phyloP scores from a whole-genome alignment of 305 asterid species.

The Fraxinus ornus region DNA sequence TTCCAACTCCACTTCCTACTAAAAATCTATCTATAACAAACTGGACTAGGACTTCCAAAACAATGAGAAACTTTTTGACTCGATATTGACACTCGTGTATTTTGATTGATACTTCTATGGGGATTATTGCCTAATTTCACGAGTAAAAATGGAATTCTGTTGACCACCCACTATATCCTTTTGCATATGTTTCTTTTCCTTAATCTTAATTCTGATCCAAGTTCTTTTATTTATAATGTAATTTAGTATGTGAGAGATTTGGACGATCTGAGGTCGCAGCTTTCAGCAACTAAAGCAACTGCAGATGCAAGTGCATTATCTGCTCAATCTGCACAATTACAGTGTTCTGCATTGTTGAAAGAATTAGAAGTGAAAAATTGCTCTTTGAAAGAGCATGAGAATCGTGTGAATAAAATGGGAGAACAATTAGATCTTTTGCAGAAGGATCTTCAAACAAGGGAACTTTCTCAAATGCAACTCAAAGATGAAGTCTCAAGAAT shows the following conservation, averaged over 20 bases:
- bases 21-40: not conserved
- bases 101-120: not conserved
- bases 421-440: slow-evolving; percentile 76
- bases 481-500: slow-evolving; percentile 76
- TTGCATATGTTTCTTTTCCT: not conserved
- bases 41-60: not conserved
- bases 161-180: not conserved
- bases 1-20: not conserved
- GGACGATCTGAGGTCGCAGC: slow-evolving; percentile 68
- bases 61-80: not conserved
- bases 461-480: slow-evolving; percentile 68
- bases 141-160: not conserved
- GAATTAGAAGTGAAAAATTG: slow-evolving; percentile 65
- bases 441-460: slow-evolving; percentile 73
- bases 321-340: slow-evolving; percentile 76
- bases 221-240: not conserved
- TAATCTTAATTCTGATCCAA: not conserved
- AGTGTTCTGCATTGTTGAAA: slow-evolving; percentile 60
- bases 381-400: slow-evolving; percentile 69
- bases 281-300: slow-evolving; percentile 62
- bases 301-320: slow-evolving; percentile 75
- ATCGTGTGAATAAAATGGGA: slow-evolving; percentile 58
- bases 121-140: not conserved
- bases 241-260: slow-evolving; percentile 59
- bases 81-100: not conserved